Conservation (phyloP, 1,284 basidiomycete genomes). For the Cutaneotrichosporon sp. region DNA sequence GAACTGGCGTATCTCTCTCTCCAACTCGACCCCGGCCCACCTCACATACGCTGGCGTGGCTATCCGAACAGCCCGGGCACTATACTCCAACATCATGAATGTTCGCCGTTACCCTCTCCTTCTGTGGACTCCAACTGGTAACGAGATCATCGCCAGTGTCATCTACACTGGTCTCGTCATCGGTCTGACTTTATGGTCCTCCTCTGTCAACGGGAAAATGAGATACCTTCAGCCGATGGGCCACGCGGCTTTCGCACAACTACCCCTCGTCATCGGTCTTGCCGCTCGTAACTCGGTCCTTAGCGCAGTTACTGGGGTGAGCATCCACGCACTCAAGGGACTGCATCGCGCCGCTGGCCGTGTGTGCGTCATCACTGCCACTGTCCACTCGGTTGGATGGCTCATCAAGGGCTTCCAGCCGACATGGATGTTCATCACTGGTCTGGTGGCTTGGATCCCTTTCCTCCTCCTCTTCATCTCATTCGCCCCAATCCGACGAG, state of each 20-base stretch:
- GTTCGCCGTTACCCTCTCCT: constrained; percentile 14
- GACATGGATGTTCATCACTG: constrained; percentile 11
- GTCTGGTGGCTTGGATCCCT: background rate
- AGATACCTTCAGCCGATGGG: constrained; percentile 5
- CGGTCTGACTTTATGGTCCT: constrained; percentile 12
- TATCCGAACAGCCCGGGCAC: background rate
- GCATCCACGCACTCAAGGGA: constrained; percentile 59
- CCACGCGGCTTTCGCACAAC: constrained; percentile 47
- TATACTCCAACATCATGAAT: constrained; percentile 7
- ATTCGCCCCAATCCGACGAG: constrained; percentile 53
- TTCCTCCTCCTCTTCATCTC: constrained; percentile 53
- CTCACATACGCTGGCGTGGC: background rate
- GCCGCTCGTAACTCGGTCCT: constrained; percentile 66
- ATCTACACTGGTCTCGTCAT: constrained; percentile 11
- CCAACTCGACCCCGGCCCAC: background rate
- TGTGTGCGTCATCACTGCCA: constrained; percentile 34
- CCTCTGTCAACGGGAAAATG: background rate
- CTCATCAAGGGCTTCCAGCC: constrained; percentile 17
- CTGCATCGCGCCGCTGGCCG: constrained; percentile 42
- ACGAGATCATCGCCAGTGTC: constrained; percentile 11
- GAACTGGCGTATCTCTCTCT: background rate
- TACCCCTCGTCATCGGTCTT: constrained; percentile 63
- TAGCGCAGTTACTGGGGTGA: constrained; percentile 62
- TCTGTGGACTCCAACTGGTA: background rate
- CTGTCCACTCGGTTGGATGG: constrained; percentile 37